Percentiles rank a stretch among this genome's conserved stretches.
Evolutionary conservation across 345 rosid species (phyloP).

Genomic region (Eucalyptus shirleyi): DNA sequence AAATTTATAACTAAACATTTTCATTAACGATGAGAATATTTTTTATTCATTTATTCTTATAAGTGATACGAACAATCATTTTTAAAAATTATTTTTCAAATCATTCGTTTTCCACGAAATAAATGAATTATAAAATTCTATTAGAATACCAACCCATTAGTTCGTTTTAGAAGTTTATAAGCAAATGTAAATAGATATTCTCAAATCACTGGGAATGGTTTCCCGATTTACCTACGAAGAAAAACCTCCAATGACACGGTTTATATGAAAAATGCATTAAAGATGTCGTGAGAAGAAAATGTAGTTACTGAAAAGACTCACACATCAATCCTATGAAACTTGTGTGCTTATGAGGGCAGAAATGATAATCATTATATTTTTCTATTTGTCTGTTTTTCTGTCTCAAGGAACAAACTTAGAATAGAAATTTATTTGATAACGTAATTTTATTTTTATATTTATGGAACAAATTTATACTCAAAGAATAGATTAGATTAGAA

Average conservation of each 20-base stretch:
- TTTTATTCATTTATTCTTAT: accelerated
- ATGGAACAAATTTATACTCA: accelerated
- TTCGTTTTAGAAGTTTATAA: background rate
- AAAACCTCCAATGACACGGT: background rate
- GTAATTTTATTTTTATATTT: too few relatives aligned
- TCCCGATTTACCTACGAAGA: background rate
- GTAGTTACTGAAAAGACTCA: background rate
- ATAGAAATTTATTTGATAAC: accelerated
- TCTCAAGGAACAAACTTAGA: accelerated
- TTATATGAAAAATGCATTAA: background rate
- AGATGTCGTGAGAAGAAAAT: background rate
- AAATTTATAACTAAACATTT: too few relatives aligned
- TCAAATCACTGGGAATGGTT: background rate
- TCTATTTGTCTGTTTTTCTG: accelerated
- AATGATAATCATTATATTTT: accelerated
- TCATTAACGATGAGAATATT: accelerated
- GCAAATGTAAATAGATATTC: background rate
- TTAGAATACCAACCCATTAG: background rate
- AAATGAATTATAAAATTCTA: background rate
- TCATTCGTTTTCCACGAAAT: too few relatives aligned
- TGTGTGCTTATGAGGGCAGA: accelerated
- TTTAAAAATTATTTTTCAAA: too few relatives aligned
- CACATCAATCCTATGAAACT: accelerated
- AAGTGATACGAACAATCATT: too few relatives aligned
- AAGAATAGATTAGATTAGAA: too few relatives aligned